phyloP scores from a whole-genome alignment of 176 grass and related monocot species.

The Thinopyrum elongatum region DNA sequence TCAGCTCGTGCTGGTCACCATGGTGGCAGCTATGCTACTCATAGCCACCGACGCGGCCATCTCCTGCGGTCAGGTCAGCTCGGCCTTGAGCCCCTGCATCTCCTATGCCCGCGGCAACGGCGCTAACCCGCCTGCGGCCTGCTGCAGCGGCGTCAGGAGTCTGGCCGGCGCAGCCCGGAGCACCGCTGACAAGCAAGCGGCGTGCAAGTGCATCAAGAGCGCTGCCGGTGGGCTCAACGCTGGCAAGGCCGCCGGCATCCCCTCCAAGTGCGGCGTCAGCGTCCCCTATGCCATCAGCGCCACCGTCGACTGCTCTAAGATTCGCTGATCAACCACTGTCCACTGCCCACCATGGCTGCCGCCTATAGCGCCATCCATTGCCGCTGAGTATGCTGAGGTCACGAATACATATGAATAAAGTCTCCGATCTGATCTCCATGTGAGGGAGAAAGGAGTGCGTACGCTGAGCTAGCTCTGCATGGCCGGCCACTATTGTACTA shows the following conservation, averaged over 20 bases:
- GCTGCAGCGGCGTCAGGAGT: constrained; percentile 32
- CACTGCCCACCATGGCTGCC: too few relatives aligned
- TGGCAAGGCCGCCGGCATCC: constrained; percentile 24
- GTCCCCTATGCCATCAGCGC: constrained; percentile 43
- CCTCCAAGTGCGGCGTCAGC: constrained; percentile 37
- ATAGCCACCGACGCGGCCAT: too few relatives aligned
- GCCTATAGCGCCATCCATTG: too few relatives aligned
- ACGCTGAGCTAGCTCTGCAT: too few relatives aligned
- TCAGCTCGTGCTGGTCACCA: too few relatives aligned
- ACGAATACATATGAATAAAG: too few relatives aligned
- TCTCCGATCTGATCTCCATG: too few relatives aligned
- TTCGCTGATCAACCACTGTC: background rate
- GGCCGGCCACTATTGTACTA: too few relatives aligned
- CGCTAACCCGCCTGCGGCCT: background rate
- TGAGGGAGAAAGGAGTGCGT: too few relatives aligned
- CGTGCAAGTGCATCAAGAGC: constrained; percentile 34
- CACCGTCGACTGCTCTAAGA: constrained; percentile 31
- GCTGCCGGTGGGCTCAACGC: background rate
- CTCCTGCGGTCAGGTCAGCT: background rate
- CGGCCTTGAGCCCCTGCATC: constrained; percentile 12
- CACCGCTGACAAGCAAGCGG: constrained; percentile 24
- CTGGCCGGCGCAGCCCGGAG: background rate
- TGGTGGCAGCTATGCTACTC: too few relatives aligned
- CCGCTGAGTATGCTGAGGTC: too few relatives aligned
- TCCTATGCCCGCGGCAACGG: background rate